Base-by-base conservation (phyloP, 2,329 filamentous ascomycete species). In the Curvularia lunata region DNA sequence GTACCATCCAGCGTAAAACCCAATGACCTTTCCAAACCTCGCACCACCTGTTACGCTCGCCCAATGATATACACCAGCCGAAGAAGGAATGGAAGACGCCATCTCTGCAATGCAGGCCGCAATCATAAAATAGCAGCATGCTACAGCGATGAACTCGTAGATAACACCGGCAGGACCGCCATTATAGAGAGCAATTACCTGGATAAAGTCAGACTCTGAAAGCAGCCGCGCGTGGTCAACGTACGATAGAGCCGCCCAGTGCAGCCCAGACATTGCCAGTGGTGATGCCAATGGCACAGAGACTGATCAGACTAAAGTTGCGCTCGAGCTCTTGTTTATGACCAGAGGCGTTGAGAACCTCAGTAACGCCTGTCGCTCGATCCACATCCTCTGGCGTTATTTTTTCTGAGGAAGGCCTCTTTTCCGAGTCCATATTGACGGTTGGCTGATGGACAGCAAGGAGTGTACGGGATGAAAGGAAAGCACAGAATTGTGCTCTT, bases 281-380 rank as follows among this genome's bases (percentile, higher is more conserved):
- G 1, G 77, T 77, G 25, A 81, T 77, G 4, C 79, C 81, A 28
- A 83, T 77, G 10, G 78, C 73, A 64, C 78, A 81, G 42, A 83
- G 78, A 30, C 75, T 79, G 62, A 80, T 65, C 3, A 84, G 68
- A 38, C 77, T 79, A 68, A 84, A 84, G 38, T 82, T 79, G 1
- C 82, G 76, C 42, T 83, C 78, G 2, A 85, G 72, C 64, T 84
- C 81, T 63, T 84, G 82, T 40, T 78, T 74, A 65, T 85, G 82
- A 1, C 82, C 82, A 2, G 80, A 82, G 2, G 79, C 79, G 63
- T 84, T 84, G 59, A 84, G 67, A 6, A 78, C 70, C 48, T 78
- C 69, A n/a, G 69, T 71, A 8, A 69, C 65, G 8, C 28, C 69
- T 7, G 67, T 53, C 21, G 56, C 58, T 32, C 70, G 67, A 18